A percentile compares a stretch with the other conserved stretches of the same genome.
Conservation (phyloP, 192 early-diverging fungal genomes). For the Spinellus fusiger region DNA sequence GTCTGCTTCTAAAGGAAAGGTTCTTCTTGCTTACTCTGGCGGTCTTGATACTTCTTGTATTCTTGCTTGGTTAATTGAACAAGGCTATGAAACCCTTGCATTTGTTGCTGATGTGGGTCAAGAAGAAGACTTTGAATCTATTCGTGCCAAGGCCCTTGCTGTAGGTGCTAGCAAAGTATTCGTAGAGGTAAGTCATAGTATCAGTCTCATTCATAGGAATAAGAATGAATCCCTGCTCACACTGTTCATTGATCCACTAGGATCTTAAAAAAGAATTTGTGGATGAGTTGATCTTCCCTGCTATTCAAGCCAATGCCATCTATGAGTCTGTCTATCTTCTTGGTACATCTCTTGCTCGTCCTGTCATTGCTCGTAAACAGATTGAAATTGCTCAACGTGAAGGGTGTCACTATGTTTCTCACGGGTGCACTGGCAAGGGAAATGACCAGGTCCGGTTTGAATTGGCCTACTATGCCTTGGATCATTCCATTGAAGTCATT, state of each 20-base stretch:
- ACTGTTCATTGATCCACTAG: conserved; percentile 23
- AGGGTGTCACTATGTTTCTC: conserved; percentile 94
- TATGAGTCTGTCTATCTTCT: conserved; percentile 96
- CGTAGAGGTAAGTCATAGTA: conserved; percentile 65
- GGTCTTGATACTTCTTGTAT: conserved; percentile 99
- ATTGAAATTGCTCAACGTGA: conserved; percentile 91
- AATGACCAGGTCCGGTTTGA: conserved; percentile 99
- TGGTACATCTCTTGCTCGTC: conserved; percentile 95
- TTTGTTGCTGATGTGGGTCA: conserved; percentile 99
- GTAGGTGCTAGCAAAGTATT: conserved; percentile 93
- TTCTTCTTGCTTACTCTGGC: conserved; percentile 94
- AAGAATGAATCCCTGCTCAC: not conserved
- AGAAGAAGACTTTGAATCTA: conserved; percentile 97
- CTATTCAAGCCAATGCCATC: conserved; percentile 90
- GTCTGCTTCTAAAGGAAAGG: conserved; percentile 72
- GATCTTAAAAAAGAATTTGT: conserved; percentile 93
- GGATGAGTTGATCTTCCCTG: conserved; percentile 86
- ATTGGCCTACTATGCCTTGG: conserved; percentile 94
- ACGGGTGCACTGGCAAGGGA: conserved; percentile 99
- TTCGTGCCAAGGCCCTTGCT: conserved; percentile 83
- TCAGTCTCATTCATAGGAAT: not conserved
- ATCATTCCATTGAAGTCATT: conserved; percentile 92
- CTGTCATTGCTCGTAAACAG: conserved; percentile 85
- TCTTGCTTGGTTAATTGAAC: conserved; percentile 95
- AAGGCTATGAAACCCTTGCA: conserved; percentile 94